Evolutionary conservation across 768 basidiomycete species (phyloP).

Genomic region (Melanogaster broomeanus): DNA sequence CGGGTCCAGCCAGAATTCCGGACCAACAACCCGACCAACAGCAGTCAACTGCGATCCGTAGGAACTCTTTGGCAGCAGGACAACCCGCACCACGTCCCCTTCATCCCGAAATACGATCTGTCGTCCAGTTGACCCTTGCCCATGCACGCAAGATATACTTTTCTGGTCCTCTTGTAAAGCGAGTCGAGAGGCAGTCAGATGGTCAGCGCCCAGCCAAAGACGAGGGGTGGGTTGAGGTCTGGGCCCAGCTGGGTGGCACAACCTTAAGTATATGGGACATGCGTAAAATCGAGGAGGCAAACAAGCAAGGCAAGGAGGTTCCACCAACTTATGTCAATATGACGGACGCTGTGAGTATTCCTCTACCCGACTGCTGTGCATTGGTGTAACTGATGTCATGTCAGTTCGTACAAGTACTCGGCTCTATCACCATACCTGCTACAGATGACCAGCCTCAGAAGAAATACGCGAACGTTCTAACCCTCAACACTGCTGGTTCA

Average conservation of each 20-base stretch:
- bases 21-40: constrained; percentile 27
- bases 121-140: constrained; percentile 70
- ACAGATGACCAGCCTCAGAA: constrained; percentile 49
- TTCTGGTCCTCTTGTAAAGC: constrained; percentile 79
- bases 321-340: constrained; percentile 87
- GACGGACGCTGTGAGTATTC: constrained; percentile 76
- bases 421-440: constrained; percentile 67
- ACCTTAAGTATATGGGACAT: constrained; percentile 93
- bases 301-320: constrained; percentile 74
- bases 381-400: constrained; percentile 10
- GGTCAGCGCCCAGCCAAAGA: constrained; percentile 70
- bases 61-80: constrained; percentile 14
- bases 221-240: constrained; percentile 82
- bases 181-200: constrained; percentile 76
- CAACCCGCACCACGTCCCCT: constrained; percentile 43
- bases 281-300: constrained; percentile 84
- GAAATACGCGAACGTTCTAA: constrained; percentile 77
- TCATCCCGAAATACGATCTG: constrained; percentile 82
- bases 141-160: constrained; percentile 88
- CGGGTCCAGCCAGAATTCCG: constrained; percentile 28
- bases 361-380: neutral
- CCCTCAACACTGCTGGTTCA: constrained; percentile 91
- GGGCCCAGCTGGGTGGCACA: constrained; percentile 89
- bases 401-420: constrained; percentile 79
- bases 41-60: constrained; percentile 15